Conservation (phyloP, 2,329 filamentous ascomycete genomes). For the Exutisphaerella laricina region DNA sequence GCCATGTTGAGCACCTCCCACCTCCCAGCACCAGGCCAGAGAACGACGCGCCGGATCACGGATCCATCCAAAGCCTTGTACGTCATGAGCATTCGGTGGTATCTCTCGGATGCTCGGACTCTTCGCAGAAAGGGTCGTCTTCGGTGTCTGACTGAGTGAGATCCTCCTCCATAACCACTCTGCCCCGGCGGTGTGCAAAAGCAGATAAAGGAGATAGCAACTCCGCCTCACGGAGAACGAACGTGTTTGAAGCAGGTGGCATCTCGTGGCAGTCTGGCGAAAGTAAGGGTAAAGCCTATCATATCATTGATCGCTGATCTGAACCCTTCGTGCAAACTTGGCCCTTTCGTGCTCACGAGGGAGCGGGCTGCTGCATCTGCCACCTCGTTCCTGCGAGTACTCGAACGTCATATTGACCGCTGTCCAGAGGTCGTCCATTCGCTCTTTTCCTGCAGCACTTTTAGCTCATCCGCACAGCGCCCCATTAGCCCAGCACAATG, state of each 20-base stretch:
- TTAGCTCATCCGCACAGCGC: background rate
- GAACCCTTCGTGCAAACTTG: no score
- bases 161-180: background rate
- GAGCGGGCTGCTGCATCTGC: background rate
- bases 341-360: background rate
- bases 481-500: background rate
- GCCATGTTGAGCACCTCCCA: no score
- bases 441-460: background rate
- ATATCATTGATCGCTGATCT: no score
- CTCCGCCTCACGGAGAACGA: no score
- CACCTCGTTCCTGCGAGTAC: background rate
- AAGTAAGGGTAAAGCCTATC: background rate
- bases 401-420: background rate
- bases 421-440: background rate
- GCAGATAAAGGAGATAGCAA: no score
- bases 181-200: no score
- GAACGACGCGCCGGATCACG: background rate
- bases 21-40: no score
- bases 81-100: background rate
- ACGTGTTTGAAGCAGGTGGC: background rate
- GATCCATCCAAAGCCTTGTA: background rate
- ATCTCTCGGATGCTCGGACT: background rate
- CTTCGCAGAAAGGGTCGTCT: background rate
- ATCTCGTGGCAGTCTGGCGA: background rate
- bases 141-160: background rate